Evolutionary conservation across 2,329 filamentous ascomycete species (phyloP), one percentile per base, ranked within the genome.

Genomic region (Gyromitra esculenta): DNA sequence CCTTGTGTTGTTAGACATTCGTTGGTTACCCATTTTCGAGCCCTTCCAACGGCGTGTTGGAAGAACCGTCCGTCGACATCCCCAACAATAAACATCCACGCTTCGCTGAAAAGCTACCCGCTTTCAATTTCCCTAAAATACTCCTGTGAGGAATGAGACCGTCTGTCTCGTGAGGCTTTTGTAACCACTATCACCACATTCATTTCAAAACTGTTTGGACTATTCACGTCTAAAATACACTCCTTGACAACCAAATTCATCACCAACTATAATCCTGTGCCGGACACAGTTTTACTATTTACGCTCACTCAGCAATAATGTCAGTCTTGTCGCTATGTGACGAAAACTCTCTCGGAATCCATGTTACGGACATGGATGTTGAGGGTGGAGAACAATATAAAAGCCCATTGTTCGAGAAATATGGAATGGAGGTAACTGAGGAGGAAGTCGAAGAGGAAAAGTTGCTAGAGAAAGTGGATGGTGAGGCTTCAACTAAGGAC

Each of bases 381-480:
- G 67, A 76, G 45, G 45, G 70, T 18, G 72, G 71, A 18, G 68
- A 73, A 18, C 64, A 67, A 35, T 67, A 60, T 56, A 66, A 35
- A 41, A 60, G 50, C n/a, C 71, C 71, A 5, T 62, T 77, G 21
- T 65, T 75, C 25, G 75, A 68, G 65, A 73, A 72, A 21, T 71
- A 75, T 65, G 71, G 59, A 15, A 65, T 63, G 69, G 82, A 83
- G 50, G 74, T 78, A 56, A 60, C 48, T 9, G 76, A 75, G 48
- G 60, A 68, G 41, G 76, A 73, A 37, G 66, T 54, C 56, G 80
- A 81, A 74, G 81, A 82, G 72, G 79, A 81, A 45, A 79, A 81
- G 57, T 64, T 79, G 41, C 66, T 80, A 66, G 78, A 79, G 59
- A 81, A 82, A 66, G 81, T 82, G 67, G 79, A 79, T 31, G 74